Evolutionary conservation across 352 stramenopile genomes (phyloP).

Genomic region (Pythium plurisporium): DNA sequence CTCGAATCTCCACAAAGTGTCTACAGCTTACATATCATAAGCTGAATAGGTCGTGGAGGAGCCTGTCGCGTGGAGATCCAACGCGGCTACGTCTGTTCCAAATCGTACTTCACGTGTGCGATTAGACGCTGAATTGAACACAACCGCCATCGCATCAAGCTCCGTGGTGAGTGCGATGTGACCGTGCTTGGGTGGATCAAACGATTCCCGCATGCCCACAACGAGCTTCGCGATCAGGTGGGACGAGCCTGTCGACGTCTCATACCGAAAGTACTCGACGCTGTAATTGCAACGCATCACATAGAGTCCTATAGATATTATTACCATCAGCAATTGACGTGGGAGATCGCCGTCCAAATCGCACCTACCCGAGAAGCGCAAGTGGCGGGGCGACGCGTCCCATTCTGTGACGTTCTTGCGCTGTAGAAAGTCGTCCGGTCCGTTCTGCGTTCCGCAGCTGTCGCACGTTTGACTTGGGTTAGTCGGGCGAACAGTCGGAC

Average conservation of each 20-base stretch:
- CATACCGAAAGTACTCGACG: slow-evolving; percentile 51
- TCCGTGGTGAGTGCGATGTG: slow-evolving; percentile 59
- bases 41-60: slow-evolving; percentile 51
- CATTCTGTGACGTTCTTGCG: slow-evolving; percentile 32
- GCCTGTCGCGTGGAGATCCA: slow-evolving; percentile 26
- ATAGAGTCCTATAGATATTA: slow-evolving; percentile 29
- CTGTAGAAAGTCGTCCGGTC: slow-evolving; percentile 39
- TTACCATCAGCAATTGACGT: neutral
- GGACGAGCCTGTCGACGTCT: slow-evolving; percentile 16
- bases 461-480: neutral
- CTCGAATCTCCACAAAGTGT: neutral
- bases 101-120: slow-evolving; percentile 41
- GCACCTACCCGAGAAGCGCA: slow-evolving; percentile 44
- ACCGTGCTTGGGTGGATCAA: slow-evolving; percentile 61
- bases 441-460: slow-evolving; percentile 55
- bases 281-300: slow-evolving; percentile 75
- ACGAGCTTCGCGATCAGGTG: slow-evolving; percentile 30
- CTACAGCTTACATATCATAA: slow-evolving; percentile 42
- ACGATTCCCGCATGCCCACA: slow-evolving; percentile 44
- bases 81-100: slow-evolving; percentile 22
- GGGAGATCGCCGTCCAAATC: neutral
- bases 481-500: neutral
- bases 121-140: slow-evolving; percentile 68
- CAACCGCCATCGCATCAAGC: slow-evolving; percentile 48
- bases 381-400: slow-evolving; percentile 29